These are phyloP conservation scores for Leptographium radiaticola DNA, from an alignment of 2,329 filamentous ascomycete species.

Conservation along the genomic window DNA sequence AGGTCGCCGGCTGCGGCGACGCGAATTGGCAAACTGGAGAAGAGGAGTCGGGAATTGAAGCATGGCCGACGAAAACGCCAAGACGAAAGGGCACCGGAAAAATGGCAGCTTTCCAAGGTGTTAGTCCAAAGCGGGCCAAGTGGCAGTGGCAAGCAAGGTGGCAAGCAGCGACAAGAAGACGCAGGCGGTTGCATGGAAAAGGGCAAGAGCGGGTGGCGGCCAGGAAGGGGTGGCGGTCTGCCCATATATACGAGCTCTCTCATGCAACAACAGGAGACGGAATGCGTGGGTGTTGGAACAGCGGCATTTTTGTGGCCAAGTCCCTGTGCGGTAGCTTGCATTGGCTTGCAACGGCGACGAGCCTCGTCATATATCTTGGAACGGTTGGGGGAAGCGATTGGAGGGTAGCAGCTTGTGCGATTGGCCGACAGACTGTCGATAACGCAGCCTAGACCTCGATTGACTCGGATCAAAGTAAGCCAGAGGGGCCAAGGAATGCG, in stretches of 20 bases:
- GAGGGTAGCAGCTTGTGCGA: too few species aligned
- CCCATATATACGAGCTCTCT: neutral
- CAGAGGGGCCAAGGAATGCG: too few species aligned
- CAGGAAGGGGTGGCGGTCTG: neutral
- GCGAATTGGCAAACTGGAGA: neutral
- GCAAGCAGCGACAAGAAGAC: neutral
- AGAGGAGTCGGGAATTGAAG: neutral
- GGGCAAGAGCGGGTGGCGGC: neutral
- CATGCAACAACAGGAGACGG: neutral
- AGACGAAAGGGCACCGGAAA: neutral
- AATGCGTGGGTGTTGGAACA: too few species aligned
- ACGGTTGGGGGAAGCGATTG: too few species aligned
- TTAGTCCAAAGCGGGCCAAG: neutral
- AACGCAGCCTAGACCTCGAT: too few species aligned
- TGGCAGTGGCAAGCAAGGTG: neutral
- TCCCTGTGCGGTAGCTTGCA: too few species aligned
- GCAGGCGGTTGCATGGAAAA: neutral
- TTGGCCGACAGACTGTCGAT: too few species aligned
- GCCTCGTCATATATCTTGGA: too few species aligned
- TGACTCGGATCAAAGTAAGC: too few species aligned
- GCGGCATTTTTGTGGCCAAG: too few species aligned
- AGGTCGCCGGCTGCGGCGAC: neutral
- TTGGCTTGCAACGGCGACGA: too few species aligned
- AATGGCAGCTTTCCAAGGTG: neutral
- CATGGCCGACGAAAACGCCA: neutral